phyloP scores from a whole-genome alignment of 306 rosid genomes.

The Phaseolus lunatus region DNA sequence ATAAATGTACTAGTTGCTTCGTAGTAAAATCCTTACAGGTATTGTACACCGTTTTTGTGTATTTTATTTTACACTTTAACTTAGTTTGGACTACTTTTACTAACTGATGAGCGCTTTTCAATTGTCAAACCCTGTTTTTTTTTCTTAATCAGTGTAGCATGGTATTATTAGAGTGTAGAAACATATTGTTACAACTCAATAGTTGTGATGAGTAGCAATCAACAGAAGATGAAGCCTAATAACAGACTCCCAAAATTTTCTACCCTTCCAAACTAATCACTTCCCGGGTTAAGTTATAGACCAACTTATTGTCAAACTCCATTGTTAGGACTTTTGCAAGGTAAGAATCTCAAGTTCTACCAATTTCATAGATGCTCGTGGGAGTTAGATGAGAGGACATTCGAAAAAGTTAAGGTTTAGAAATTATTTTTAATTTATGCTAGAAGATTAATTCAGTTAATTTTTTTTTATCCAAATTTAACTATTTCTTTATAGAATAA shows the following conservation, averaged over 20 bases:
- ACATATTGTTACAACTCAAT: no score
- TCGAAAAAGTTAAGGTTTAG: no score
- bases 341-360: background rate
- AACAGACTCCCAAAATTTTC: no score
- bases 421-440: background rate
- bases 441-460: background rate
- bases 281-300: no score
- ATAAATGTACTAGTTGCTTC: background rate
- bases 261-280: no score
- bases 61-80: constrained; percentile 11
- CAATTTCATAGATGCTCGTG: background rate
- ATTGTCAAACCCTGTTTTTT: background rate
- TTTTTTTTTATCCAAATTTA: background rate
- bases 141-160: no score
- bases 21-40: constrained; percentile 26
- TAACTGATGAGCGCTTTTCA: background rate
- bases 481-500: no score
- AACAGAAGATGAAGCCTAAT: no score
- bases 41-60: background rate
- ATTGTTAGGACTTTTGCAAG: no score
- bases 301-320: background rate
- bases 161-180: no score
- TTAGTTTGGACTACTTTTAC: background rate
- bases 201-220: no score
- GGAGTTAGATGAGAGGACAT: no score